Base-by-base conservation (phyloP, 805 yeast species). In the Saccharomycopsis sp. region DNA sequence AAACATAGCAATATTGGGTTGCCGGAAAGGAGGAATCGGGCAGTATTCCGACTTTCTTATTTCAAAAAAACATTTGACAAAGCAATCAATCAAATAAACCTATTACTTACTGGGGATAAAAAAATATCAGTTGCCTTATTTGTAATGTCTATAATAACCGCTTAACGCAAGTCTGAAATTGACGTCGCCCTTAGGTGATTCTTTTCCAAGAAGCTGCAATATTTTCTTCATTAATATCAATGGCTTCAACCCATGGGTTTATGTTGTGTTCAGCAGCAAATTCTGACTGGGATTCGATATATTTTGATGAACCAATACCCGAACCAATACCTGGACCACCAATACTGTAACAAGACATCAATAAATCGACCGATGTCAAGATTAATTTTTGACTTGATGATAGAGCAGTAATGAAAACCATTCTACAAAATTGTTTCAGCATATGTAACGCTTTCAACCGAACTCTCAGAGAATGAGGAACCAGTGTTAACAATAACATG, bases 161-260 rank as follows among this genome's bases (percentile, higher is more conserved):
- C 72, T 70, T 49, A 75, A 66, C 19, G 73, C 75, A 53, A 71
- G 72, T 64, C 81, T 70, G 56, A 71, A 75, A 51, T 70, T 70
- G 19, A 72, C 74, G 51, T 75, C 77, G 54, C 77, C 77, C 6
- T 62, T n/a, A 53, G 22, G 61, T 63, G 60, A 71, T 65, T 60
- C 75, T 70, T 40, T 65, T 62, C 63, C 74, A 72, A 1, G 71
- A 78, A 28, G 58, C 56, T 11, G 62, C 54, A 35, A 72, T 70
- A 51, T 65, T 65, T 33, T 59, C 65, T 53, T 64, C 77, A 47
- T 59, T 57, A 38, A 75, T 67, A 23, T 71, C 75, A 23, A 75
- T 56, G 29, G 66, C 68, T 60, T 75, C 79, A 44, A 74, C 60
- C 78, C 75, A 71, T 21, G 77, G 72, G 51, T 66, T 66, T 48